Conservation (phyloP, 106 monocot species). For the Amphibolis antarctica region DNA sequence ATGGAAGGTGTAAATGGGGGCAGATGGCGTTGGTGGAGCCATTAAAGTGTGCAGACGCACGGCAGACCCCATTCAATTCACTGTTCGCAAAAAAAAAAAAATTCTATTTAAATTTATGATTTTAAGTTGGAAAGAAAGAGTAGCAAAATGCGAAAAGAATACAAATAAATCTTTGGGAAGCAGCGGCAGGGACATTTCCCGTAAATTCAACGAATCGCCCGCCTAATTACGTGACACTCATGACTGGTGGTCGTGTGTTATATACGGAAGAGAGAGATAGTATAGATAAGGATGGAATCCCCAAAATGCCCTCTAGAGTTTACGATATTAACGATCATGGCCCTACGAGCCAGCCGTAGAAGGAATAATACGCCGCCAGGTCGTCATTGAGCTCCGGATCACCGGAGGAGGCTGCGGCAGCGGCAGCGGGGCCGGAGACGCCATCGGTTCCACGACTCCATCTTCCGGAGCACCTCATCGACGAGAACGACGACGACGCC, state of each 20-base stretch:
- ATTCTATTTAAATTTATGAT: background rate
- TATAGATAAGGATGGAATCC: too few relatives aligned
- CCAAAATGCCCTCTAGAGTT: background rate
- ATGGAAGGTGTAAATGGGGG: background rate
- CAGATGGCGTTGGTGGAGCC: conserved; percentile 1
- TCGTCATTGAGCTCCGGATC: conserved; percentile 24
- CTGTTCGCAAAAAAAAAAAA: background rate
- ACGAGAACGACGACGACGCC: conserved; percentile 59
- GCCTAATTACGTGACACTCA: background rate
- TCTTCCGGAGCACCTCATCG: conserved; percentile 28
- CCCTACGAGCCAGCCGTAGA: conserved; percentile 46
- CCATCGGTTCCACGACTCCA: conserved; percentile 32
- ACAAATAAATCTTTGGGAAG: background rate
- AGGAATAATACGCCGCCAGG: conserved; percentile 4
- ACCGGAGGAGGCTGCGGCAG: background rate
- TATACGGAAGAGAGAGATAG: background rate
- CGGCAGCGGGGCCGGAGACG: conserved; percentile 1
- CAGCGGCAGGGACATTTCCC: background rate
- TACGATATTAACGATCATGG: background rate
- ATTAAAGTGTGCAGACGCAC: background rate
- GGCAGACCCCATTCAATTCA: conserved; percentile 7
- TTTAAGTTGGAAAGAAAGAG: too few relatives aligned
- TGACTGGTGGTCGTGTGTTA: background rate
- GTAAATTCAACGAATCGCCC: background rate
- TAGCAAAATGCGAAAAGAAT: too few relatives aligned